A percentile compares a stretch with the other conserved stretches of the same genome.
phyloP scores from a whole-genome alignment of 257 asterid species.

The Ilex aquifolium region DNA sequence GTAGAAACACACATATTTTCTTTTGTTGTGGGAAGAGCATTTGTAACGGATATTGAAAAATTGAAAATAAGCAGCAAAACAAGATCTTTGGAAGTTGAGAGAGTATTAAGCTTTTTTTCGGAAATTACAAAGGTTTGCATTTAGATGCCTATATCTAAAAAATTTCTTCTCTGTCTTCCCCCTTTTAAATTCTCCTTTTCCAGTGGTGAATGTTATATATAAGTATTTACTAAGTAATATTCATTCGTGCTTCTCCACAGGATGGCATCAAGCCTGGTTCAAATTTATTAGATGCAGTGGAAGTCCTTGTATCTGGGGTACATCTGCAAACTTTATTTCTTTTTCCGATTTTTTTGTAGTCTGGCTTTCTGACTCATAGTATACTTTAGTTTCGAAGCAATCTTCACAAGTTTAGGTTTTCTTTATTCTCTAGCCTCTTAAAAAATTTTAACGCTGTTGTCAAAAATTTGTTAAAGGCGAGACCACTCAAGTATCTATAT shows the following conservation, averaged over 20 bases:
- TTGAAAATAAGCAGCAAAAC: slow-evolving; percentile 90
- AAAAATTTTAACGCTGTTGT: too few species aligned
- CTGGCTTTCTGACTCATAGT: neutral
- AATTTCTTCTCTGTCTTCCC: slow-evolving; percentile 4
- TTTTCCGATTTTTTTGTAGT: neutral
- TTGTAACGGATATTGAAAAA: slow-evolving; percentile 96
- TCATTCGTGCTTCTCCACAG: slow-evolving; percentile 39
- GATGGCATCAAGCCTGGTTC: slow-evolving; percentile 88
- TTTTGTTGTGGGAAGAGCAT: slow-evolving; percentile 97
- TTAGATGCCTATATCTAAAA: slow-evolving; percentile 12
- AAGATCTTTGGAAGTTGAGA: slow-evolving; percentile 83
- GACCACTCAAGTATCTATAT: too few species aligned
- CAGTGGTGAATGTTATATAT: slow-evolving; percentile 4
- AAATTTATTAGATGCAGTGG: slow-evolving; percentile 84
- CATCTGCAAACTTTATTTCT: slow-evolving; percentile 19
- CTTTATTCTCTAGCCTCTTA: too few species aligned
- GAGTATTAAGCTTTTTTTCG: slow-evolving; percentile 70
- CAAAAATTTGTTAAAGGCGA: too few species aligned
- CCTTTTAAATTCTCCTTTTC: slow-evolving; percentile 10
- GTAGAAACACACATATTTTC: slow-evolving; percentile 97
- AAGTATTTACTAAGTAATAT: slow-evolving; percentile 16
- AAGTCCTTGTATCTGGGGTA: slow-evolving; percentile 95
- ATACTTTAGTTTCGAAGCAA: too few species aligned
- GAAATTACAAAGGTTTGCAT: slow-evolving; percentile 69
- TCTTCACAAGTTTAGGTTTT: too few species aligned